phyloP scores from a whole-genome alignment of 169 alveolate species.

The Eimeria sp. region DNA sequence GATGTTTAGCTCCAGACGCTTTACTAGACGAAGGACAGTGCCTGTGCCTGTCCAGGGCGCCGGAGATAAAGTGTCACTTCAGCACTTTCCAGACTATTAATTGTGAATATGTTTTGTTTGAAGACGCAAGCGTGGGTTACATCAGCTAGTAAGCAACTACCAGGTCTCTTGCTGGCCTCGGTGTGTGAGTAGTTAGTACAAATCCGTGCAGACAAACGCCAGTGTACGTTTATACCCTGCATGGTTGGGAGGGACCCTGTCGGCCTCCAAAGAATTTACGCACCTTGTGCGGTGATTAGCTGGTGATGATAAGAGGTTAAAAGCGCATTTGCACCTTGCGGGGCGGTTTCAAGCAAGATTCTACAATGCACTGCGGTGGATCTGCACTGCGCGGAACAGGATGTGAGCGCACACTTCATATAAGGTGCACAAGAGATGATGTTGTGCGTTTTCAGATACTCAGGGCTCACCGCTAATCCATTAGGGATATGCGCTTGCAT shows the following conservation, averaged over 20 bases:
- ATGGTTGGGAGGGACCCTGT: not conserved
- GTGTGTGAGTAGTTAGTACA: not conserved
- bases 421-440: not conserved
- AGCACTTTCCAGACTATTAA: not conserved
- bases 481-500: not conserved
- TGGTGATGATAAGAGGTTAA: not conserved
- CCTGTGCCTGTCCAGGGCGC: not conserved
- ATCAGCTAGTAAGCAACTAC: not conserved
- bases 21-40: not conserved
- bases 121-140: not conserved
- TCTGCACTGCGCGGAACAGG: not conserved
- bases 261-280: not conserved
- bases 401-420: not conserved
- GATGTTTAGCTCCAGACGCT: not conserved
- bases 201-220: not conserved
- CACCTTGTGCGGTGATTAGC: not conserved
- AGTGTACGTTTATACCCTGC: not conserved
- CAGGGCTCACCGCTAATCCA: not conserved
- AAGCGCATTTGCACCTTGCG: not conserved
- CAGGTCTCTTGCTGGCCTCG: not conserved
- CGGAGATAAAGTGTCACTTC: not conserved
- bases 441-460: not conserved
- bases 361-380: not conserved
- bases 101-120: not conserved
- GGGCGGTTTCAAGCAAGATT: not conserved